These are phyloP conservation scores for Micromonas commoda DNA, from an alignment of 139 green algal species.

Conservation along the genomic window DNA sequence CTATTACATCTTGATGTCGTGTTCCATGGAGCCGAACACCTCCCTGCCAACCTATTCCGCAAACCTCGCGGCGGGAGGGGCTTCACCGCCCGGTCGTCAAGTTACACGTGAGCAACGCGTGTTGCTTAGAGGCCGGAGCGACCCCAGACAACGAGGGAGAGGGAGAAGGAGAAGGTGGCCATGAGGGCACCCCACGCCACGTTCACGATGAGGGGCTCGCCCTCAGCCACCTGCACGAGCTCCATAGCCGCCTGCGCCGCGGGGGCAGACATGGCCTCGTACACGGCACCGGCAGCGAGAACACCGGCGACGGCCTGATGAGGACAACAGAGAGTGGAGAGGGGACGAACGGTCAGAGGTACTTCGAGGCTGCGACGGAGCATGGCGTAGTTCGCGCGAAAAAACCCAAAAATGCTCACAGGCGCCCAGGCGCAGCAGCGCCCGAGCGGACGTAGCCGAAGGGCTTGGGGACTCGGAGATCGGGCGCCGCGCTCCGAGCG, in stretches of 20 bases:
- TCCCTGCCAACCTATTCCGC: too few species aligned
- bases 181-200: conserved; percentile 73
- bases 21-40: not conserved
- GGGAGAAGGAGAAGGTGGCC: conserved; percentile 82
- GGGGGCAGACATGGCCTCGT: conserved; percentile 53
- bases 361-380: too few species aligned
- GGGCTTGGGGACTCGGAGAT: too few species aligned
- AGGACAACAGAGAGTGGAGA: not conserved
- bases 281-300: not conserved
- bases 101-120: conserved; percentile 24
- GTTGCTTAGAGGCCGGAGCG: conserved; percentile 68
- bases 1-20: not conserved
- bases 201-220: conserved; percentile 75
- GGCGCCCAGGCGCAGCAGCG: too few species aligned
- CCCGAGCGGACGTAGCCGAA: too few species aligned
- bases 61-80: too few species aligned
- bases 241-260: conserved; percentile 74
- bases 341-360: not conserved
- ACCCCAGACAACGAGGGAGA: conserved; percentile 83
- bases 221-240: conserved; percentile 68
- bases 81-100: too few species aligned
- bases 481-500: too few species aligned
- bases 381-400: too few species aligned
- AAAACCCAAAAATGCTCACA: too few species aligned
- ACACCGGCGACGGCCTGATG: not conserved